Percentiles rank a stretch among this genome's conserved stretches.
These are phyloP conservation scores for Kwoniella bestiolae DNA, from an alignment of 768 basidiomycete genomes.

Conservation along the genomic window DNA sequence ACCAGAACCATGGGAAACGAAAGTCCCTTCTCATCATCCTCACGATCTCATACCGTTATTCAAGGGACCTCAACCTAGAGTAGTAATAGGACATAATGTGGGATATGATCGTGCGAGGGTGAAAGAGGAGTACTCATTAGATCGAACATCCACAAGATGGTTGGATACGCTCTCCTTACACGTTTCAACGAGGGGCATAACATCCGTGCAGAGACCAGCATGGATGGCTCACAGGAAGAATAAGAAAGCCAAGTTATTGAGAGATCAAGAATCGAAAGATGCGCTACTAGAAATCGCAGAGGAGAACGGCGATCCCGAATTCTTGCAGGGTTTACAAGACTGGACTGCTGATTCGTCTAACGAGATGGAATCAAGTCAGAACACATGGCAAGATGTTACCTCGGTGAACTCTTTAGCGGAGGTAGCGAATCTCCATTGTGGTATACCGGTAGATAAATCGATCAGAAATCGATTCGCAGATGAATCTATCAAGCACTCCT, in stretches of 20 bases:
- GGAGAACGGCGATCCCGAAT: slow-evolving; percentile 53
- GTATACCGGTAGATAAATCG: slow-evolving; percentile 75
- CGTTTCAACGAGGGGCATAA: slow-evolving; percentile 90
- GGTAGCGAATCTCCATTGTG: slow-evolving; percentile 87
- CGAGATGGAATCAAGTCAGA: slow-evolving; percentile 59
- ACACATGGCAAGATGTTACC: slow-evolving; percentile 91
- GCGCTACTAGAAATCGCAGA: slow-evolving; percentile 57
- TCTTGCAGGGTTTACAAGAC: slow-evolving; percentile 20
- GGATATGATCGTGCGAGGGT: slow-evolving; percentile 88
- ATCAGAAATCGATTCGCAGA: slow-evolving; percentile 63
- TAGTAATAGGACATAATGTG: slow-evolving; percentile 92
- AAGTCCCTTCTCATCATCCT: slow-evolving; percentile 26
- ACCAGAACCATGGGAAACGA: slow-evolving; percentile 36
- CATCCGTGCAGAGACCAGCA: slow-evolving; percentile 88
- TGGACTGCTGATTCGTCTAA: slow-evolving; percentile 21
- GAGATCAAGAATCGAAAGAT: slow-evolving; percentile 54
- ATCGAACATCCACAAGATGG: slow-evolving; percentile 73
- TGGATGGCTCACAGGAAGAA: slow-evolving; percentile 86
- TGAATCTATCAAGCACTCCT: slow-evolving; percentile 73
- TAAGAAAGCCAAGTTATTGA: slow-evolving; percentile 67
- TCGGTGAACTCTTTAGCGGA: slow-evolving; percentile 89
- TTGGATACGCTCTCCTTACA: slow-evolving; percentile 95
- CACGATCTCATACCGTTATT: slow-evolving; percentile 53
- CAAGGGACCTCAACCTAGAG: slow-evolving; percentile 43
- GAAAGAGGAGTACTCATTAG: slow-evolving; percentile 76